Evolutionary conservation across 495 filamentous ascomycete species (phyloP), one percentile per base, ranked within the genome.

Genomic region (Aspergillus cristatus): DNA sequence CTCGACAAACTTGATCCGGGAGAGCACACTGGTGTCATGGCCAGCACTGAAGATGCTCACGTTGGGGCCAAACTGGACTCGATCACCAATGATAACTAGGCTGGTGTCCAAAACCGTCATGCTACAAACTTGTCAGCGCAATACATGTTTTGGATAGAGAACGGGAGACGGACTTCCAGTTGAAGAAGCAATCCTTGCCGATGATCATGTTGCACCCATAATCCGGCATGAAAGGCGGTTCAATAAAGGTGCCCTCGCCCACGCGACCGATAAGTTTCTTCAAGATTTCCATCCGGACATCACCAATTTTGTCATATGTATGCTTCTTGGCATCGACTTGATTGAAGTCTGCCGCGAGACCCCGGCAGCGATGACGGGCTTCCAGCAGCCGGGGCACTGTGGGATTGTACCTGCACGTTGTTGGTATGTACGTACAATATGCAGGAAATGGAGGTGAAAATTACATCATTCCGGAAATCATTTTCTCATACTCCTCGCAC

Each of bases 31-130:
- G 0, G 81, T 82, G 40, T 87, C 80, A 50, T 94, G 86, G 1
- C 73, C 75, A 0, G 70, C 85, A 7, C 68, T 65, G 52, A 70
- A 81, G 45, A 93, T 77, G 29, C 62, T 51, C 17, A 86, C 81
- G 42, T 82, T 82, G 0, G 86, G 80, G 0, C 82, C 86, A 35
- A 90, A 60, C 16, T 91, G 69, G 2, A 84, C 85, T 13, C 86
- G 75, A 14, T 78, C 68, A 8, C 86, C 86, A 42, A 93, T 79
- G 17, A 72, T 72, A 28, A 91, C 79, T 7, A 74, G 47, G 50
- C 79, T 82, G 8, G 81, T 86, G 58, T 94, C 86, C 7, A 91
- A 55, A 48, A 84, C 74, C 0, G 74, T 81, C 35, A 72, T 48
- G 34, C 57, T 70, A 32, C 6, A 13, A 14, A n/a, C n/a, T 31